Evolutionary conservation across 179 eudicot genomes (phyloP), one percentile per base, ranked within the genome.

Genomic region (Corrigiola litoralis): DNA sequence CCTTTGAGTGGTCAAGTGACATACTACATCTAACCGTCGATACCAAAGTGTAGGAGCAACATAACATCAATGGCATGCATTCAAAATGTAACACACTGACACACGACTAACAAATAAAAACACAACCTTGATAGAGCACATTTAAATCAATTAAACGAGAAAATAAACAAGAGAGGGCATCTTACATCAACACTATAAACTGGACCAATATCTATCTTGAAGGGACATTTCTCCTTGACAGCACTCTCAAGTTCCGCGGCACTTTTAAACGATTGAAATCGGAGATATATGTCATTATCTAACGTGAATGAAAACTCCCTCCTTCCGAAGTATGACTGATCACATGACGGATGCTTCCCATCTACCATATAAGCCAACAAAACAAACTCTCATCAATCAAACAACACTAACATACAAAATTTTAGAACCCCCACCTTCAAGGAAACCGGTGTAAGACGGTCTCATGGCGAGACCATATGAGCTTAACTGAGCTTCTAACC

Each of bases 281-380:
- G 84, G 64, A 90, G 34, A 65, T 81, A 94, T 65, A 88, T 79
- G 27, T 94, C 94, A 77, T 83, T 72, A 5, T 81, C 94, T 75
- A 94, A 65, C 1, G 96, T 86, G 68, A 86, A 94, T 24, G 99
- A 87, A 69, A 87, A 84, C 41, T 94, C 99, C 82, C 99, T 83
- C 49, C 96, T 65, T 14, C 94, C 87, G 63, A 88, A 71, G 71
- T 80, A 90, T 4, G 99, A 90, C 32, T 71, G 75, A 58, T 94
- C 97, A 69, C 96, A 90, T 7, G 85, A 84, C 40, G 97, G 97
- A 74, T 94, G 97, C 73, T 88, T 90, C 49, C 97, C 97, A 86
- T 94, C 99, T 90, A 67, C 41, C 66, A 65, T 17, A 79, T 13
- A 47, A 5, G 40, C 1, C 47, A 27, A 37, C n/a, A 28, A 38